These are phyloP conservation scores for Gomphus sp. DNA, from an alignment of 1,284 basidiomycete genomes.

Conservation along the genomic window DNA sequence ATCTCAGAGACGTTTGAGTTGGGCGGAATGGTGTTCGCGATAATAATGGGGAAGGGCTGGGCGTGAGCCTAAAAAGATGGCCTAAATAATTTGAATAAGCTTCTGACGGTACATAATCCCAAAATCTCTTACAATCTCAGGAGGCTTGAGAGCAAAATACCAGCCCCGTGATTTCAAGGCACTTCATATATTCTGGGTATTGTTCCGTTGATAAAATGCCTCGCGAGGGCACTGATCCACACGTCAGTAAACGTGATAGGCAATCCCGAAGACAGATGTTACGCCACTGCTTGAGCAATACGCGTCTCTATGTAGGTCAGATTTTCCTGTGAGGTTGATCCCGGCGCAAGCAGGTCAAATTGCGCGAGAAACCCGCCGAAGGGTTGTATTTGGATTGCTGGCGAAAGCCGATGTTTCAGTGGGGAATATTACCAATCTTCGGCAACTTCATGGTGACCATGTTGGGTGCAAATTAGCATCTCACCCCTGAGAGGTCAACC, in stretches of 20 bases:
- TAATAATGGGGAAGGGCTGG: conserved; percentile 33
- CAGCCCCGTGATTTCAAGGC: conserved; percentile 25
- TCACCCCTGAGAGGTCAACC: too few species aligned
- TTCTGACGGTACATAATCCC: too few species aligned
- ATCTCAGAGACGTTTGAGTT: too few species aligned
- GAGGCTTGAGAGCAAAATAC: conserved; percentile 27
- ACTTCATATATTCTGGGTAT: conserved; percentile 22
- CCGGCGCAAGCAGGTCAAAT: conserved; percentile 18
- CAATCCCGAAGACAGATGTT: conserved; percentile 20
- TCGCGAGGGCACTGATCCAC: too few species aligned
- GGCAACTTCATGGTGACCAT: too few species aligned
- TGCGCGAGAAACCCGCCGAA: conserved; percentile 29
- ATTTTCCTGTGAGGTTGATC: conserved; percentile 12
- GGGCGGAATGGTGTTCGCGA: too few species aligned
- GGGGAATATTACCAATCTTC: too few species aligned
- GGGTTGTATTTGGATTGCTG: conserved; percentile 11
- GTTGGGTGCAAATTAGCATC: too few species aligned
- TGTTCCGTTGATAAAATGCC: too few species aligned
- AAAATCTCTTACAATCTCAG: too few species aligned
- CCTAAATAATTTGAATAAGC: conserved; percentile 17
- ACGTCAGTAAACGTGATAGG: conserved; percentile 27
- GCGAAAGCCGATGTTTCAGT: conserved; percentile 11
- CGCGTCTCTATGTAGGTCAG: conserved; percentile 18
- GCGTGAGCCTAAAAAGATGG: conserved; percentile 22
- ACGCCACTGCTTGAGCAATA: conserved; percentile 23